Conservation (phyloP, 192 early-diverging fungal species). For the Linnemannia zychae region DNA sequence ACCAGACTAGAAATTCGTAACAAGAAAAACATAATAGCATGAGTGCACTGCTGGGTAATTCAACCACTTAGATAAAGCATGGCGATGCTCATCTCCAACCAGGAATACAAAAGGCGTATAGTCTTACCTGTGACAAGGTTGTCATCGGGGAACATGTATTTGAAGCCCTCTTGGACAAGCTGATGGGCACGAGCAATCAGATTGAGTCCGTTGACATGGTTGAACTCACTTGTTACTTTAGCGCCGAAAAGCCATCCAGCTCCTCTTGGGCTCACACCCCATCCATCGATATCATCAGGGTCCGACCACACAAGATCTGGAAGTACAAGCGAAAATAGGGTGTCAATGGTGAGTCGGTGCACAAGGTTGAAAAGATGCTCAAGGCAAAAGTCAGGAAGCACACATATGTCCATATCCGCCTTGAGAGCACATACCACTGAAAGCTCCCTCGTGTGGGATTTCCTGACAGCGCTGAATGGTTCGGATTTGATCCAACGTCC, state of each 20-base stretch:
- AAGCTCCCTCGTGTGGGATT: slow-evolving; percentile 95
- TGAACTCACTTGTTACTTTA: slow-evolving; percentile 96
- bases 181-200: slow-evolving; percentile 97
- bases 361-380: too few relatives aligned
- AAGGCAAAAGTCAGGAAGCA: background rate
- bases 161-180: slow-evolving; percentile 98
- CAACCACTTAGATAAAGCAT: too few relatives aligned
- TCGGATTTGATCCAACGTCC: slow-evolving; percentile 93
- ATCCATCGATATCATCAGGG: slow-evolving; percentile 94
- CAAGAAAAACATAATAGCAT: background rate
- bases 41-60: background rate
- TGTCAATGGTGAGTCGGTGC: background rate
- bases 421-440: slow-evolving; percentile 69
- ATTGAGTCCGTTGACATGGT: slow-evolving; percentile 91
- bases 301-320: slow-evolving; percentile 97
- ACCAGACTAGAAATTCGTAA: slow-evolving; percentile 76
- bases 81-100: background rate
- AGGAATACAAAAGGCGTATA: background rate
- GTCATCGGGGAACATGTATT: slow-evolving; percentile 94
- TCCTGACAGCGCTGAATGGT: slow-evolving; percentile 97
- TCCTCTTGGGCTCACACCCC: slow-evolving; percentile 91
- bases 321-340: background rate
- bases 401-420: background rate
- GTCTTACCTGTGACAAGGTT: slow-evolving; percentile 85
- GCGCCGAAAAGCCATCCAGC: slow-evolving; percentile 98